Conservation (phyloP, 2,329 filamentous ascomycete species). For the Emergomyces africanus region DNA sequence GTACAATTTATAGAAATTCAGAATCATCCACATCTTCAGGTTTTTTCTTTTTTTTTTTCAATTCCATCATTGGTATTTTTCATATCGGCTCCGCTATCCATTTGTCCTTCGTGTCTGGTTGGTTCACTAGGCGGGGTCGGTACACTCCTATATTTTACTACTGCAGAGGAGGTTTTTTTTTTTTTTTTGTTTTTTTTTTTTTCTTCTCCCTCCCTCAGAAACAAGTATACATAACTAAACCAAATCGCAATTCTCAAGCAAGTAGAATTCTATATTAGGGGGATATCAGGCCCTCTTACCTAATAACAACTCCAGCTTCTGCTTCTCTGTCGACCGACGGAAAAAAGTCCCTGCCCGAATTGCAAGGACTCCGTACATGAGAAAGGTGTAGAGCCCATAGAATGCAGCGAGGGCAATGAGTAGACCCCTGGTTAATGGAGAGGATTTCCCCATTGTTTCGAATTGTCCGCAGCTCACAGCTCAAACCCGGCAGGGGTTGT, state of each 20-base stretch:
- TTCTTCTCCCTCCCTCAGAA: not conserved
- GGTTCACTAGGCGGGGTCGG: too few relatives aligned
- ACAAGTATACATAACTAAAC: not conserved
- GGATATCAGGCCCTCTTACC: slow-evolving; percentile 18
- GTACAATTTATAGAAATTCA: too few relatives aligned
- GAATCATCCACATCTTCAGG: too few relatives aligned
- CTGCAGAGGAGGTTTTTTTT: too few relatives aligned
- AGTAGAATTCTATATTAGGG: not conserved
- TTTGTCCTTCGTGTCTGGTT: too few relatives aligned
- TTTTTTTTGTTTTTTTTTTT: too few relatives aligned
- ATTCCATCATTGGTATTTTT: too few relatives aligned
- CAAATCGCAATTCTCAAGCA: not conserved
- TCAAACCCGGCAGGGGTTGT: not conserved
- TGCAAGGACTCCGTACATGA: slow-evolving; percentile 20
- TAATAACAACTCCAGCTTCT: slow-evolving; percentile 27
- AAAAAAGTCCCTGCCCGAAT: slow-evolving; percentile 26
- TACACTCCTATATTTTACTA: too few relatives aligned
- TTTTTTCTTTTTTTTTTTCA: fast-evolving
- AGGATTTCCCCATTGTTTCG: not conserved
- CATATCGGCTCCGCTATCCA: too few relatives aligned
- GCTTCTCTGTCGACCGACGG: slow-evolving; percentile 24
- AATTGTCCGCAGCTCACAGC: not conserved
- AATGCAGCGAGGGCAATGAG: slow-evolving; percentile 12
- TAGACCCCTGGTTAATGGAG: slow-evolving; percentile 11
- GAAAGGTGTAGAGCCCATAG: slow-evolving; percentile 26